Evolutionary conservation across 176 grass and related monocot genomes (phyloP), one percentile per base, ranked within the genome.

Genomic region (Carex myosuroides): DNA sequence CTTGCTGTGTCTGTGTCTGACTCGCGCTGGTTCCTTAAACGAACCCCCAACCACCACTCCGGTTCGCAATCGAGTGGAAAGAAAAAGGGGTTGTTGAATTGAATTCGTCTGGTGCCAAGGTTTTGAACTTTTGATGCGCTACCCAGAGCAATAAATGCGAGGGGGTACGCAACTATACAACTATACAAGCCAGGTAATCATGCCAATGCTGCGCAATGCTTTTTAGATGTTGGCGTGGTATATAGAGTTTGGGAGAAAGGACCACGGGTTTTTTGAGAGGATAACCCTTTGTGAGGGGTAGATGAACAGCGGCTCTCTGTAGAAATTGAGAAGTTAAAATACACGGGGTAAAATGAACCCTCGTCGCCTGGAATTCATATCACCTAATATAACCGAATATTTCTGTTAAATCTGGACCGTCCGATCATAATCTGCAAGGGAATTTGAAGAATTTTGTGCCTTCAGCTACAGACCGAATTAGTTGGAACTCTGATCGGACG

Each of bases 111-210:
- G 41, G 41, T 50, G 70, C 37, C 18, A 61, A 81, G 58, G 32
- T n/a, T 60, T 81, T 39, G 37, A 39, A 39, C 37, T 39, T 39
- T 39, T 81, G 79, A 61, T 60, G 76, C 76, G 6, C 30, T 64
- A 63, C 79, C 56, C 79, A 64, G 79, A 81, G 79, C 79, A 81
- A 81, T 81, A 81, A 81, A 63, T 81, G 79, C n/a, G 46, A 32
- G 16, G 24, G 17, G 4, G 37, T 39, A 39, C 37, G 37, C 37
- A 39, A 39, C 37, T 70, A 18, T 3, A 16, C 13, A 69, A 37
- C 62, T 13, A 73, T 48, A 29, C 39, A 5, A 26, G 8, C 72
- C 3, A 57, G 21, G 53, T 79, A 79, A 79, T 57, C 50, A 54
- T 33, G 44, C 53, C 22, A 29, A 54, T 79, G 53, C 73, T 56